Base-by-base conservation (phyloP, 495 filamentous ascomycete genomes). In the Ramalina peruviana region DNA sequence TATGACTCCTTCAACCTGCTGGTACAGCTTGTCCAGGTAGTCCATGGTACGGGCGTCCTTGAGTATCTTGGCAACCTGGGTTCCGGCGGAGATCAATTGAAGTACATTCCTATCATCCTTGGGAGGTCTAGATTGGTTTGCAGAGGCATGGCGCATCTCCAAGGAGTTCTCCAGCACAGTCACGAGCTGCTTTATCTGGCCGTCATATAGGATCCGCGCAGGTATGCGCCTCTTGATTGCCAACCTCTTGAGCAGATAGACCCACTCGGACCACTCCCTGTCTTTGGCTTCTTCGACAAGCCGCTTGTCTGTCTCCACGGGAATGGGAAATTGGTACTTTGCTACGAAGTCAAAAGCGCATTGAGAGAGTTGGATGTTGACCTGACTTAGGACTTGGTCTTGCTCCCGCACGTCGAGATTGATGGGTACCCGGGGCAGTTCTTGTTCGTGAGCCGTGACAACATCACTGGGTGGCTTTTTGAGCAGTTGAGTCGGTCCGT, bases 231-330 rank as follows among this genome's bases (percentile, higher is more conserved):
- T 73, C 66, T 89, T 88, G 33, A 85, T 90, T 33, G 86, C 86
- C 51, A 93, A 72, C 36, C 86, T 75, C 67, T 89, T 90, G 51
- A 93, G 72, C 49, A 93, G 76, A 65, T 88, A 86, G 30, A 88
- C 85, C 86, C 86, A 93, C 62, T 93, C 86, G 55, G 85, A 88
- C 86, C 86, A 93, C 65, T 89, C 86, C 52, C 85, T 74, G 65
- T 93, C 86, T 57, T 80, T 78, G 27, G 86, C 83, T 38, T 80
- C 71, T 60, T 82, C 80, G 54, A 93, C 85, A 27, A 78, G 80
- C 58, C 86, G 76, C 73, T 87, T 86, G 65, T 88, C 83, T 60
- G 73, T 63, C 57, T 86, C 82, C 58, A 90, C 57, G 15, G 86
- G 86, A 59, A 93, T 85, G 10, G 85, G 86, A 61, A 93, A 93